Percentiles rank a stretch among this genome's conserved stretches.
phyloP scores from a whole-genome alignment of 2,329 filamentous ascomycete species.

The Aurifilum marmelostoma region DNA sequence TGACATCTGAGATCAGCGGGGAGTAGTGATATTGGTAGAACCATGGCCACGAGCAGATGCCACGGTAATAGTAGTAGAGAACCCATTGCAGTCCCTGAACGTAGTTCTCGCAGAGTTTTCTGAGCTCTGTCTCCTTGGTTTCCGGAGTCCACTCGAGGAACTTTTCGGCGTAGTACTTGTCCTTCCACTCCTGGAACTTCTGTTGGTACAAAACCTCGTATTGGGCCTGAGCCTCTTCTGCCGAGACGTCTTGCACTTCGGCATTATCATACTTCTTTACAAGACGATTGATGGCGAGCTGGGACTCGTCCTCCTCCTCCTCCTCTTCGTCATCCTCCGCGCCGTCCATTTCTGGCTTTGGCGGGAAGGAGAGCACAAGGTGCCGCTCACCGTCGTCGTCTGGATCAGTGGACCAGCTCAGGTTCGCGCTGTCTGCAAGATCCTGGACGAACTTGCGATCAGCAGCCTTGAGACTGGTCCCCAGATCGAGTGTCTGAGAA shows the following conservation, averaged over 20 bases:
- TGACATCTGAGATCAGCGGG: constrained; percentile 90
- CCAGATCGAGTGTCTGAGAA: constrained; percentile 70
- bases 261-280: constrained; percentile 92
- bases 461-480: constrained; percentile 71
- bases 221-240: constrained; percentile 76
- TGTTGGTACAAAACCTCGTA: constrained; percentile 86
- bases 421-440: constrained; percentile 66
- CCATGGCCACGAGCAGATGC: constrained; percentile 98
- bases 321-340: constrained; percentile 71
- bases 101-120: constrained; percentile 88
- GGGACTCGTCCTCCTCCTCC: constrained; percentile 81
- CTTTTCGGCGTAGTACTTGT: constrained; percentile 88
- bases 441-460: constrained; percentile 95
- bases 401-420: constrained; percentile 61
- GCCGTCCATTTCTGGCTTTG: constrained; percentile 44
- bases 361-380: constrained; percentile 55
- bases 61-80: constrained; percentile 95
- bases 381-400: constrained; percentile 59
- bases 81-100: constrained; percentile 98
- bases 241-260: constrained; percentile 76
- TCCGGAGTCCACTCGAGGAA: constrained; percentile 84
- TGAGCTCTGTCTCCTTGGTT: constrained; percentile 75
- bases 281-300: constrained; percentile 80
- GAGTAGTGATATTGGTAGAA: constrained; percentile 97
- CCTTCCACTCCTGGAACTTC: constrained; percentile 92